Base-by-base conservation (phyloP, 306 rosid genomes). In the Sicyos edulis region DNA sequence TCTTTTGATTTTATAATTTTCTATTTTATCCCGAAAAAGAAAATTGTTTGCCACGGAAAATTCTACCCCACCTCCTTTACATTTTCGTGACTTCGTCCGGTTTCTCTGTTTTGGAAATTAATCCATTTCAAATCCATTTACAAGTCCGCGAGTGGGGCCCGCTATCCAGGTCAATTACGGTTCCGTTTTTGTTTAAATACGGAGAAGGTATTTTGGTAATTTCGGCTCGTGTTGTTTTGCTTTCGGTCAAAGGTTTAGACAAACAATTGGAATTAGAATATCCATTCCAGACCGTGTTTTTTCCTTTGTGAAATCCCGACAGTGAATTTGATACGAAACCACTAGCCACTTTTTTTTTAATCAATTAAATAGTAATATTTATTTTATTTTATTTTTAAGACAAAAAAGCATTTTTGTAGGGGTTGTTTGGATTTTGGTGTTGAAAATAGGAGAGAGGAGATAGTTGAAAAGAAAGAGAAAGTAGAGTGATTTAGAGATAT, bases 1-100 rank as follows among this genome's bases (percentile, higher is more conserved):
- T 50, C 2, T 9, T 22, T 49, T 50, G 22, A 0, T 12, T 24
- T 24, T 10, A 66, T 10, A 17, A 19, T 66, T 2, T 13, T 22
- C 20, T 70, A 20, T 70, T 17, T 16, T 51, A 24, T 29, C 60
- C 60, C 15, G 19, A 70, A 67, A 67, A 67, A 67, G 55, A 67
- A 67, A 47, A 47, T 67, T 67, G 72, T 21, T 67, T 67, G 20
- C 55, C 20, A 67, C 72, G 72, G 72, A 67, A 67, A 67, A 67
- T 67, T 67, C 72, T 67, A 67, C 72, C 72, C 72, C 72, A 67
- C 72, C 55, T 20, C 72, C 56, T 47, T 67, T 67, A 47, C 55
- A 44, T 67, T 67, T 67, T 67, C 72, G 32, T 20, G 32, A 45
- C 72, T 67, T 32, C 12, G 56, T 67, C 72, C 40, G 72, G 42